Percentiles rank a stretch among this genome's conserved stretches.
Conservation (phyloP, 2,329 filamentous ascomycete genomes). For the Trichoderma semiorbis region DNA sequence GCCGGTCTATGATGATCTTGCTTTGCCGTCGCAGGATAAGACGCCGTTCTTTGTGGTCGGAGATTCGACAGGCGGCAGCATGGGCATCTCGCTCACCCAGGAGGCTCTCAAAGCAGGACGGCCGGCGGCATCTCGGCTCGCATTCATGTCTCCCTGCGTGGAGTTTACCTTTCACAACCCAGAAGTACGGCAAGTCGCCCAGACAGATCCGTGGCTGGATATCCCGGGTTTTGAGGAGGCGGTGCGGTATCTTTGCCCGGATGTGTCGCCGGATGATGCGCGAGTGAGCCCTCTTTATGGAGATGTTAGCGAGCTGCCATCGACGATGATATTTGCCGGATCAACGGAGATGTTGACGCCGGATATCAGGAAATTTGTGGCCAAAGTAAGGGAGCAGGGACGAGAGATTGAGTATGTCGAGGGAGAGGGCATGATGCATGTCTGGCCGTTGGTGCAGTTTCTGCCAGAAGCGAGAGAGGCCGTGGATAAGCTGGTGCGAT, state of each 20-base stretch:
- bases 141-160: constrained; percentile 31
- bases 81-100: constrained; percentile 32
- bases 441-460: constrained; percentile 30
- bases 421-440: constrained; percentile 33
- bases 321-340: constrained; percentile 30
- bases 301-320: constrained; percentile 27
- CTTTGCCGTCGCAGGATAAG: constrained; percentile 25
- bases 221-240: constrained; percentile 28
- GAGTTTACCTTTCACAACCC: constrained; percentile 30
- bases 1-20: constrained; percentile 32
- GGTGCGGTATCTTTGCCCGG: constrained; percentile 27
- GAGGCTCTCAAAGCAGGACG: constrained; percentile 26
- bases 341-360: constrained; percentile 30
- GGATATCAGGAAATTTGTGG: constrained; percentile 29
- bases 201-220: constrained; percentile 30
- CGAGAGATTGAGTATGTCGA: constrained; percentile 28
- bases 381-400: constrained; percentile 26
- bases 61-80: constrained; percentile 32
- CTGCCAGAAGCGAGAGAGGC: constrained; percentile 29
- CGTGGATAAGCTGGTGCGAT: constrained; percentile 28
- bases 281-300: constrained; percentile 32
- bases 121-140: constrained; percentile 27
- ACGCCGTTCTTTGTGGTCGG: constrained; percentile 31
- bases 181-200: constrained; percentile 25
- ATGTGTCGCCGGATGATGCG: constrained; percentile 26